Evolutionary conservation across 192 early-diverging fungal species (phyloP).

Genomic region (Borealophlyctis nickersoniae): DNA sequence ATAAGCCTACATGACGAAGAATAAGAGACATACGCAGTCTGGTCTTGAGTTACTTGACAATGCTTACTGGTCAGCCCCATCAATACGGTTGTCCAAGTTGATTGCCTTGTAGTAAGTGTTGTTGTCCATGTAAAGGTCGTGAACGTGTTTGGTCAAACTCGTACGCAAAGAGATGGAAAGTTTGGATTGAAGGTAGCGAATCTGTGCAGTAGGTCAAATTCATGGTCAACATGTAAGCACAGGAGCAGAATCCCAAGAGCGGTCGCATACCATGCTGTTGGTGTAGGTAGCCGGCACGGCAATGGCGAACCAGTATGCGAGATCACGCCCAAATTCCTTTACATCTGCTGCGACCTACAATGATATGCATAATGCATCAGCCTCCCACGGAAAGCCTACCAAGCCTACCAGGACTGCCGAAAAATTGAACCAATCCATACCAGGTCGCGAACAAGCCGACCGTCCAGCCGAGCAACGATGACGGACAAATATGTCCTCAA

Average conservation of each 20-base stretch:
- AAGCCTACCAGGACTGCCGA: not conserved
- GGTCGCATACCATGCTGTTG: slow-evolving; percentile 84
- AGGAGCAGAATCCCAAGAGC: slow-evolving; percentile 2
- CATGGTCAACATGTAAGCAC: slow-evolving; percentile 12
- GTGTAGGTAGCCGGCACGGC: slow-evolving; percentile 96
- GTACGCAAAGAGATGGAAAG: slow-evolving; percentile 44
- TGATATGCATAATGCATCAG: not conserved
- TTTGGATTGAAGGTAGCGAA: slow-evolving; percentile 50
- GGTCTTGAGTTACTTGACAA: slow-evolving; percentile 32
- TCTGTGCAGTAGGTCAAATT: slow-evolving; percentile 15
- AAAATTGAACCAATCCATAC: slow-evolving; percentile 51
- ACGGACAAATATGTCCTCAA: slow-evolving; percentile 89
- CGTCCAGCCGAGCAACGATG: slow-evolving; percentile 88
- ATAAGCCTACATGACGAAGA: slow-evolving; percentile 46
- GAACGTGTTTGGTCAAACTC: slow-evolving; percentile 79
- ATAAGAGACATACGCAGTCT: no score
- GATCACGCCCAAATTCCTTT: slow-evolving; percentile 76
- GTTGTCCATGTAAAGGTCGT: slow-evolving; percentile 79
- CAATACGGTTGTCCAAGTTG: slow-evolving; percentile 91
- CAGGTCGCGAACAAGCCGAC: slow-evolving; percentile 91
- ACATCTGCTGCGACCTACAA: slow-evolving; percentile 72
- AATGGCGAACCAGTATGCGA: slow-evolving; percentile 90
- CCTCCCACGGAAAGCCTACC: not conserved
- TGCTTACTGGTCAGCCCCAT: slow-evolving; percentile 77
- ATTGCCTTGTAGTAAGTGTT: slow-evolving; percentile 93